A percentile compares a stretch with the other conserved stretches of the same genome.
Evolutionary conservation across 2,329 filamentous ascomycete genomes (phyloP).

Genomic region (Tolypocladium ovalisporum): DNA sequence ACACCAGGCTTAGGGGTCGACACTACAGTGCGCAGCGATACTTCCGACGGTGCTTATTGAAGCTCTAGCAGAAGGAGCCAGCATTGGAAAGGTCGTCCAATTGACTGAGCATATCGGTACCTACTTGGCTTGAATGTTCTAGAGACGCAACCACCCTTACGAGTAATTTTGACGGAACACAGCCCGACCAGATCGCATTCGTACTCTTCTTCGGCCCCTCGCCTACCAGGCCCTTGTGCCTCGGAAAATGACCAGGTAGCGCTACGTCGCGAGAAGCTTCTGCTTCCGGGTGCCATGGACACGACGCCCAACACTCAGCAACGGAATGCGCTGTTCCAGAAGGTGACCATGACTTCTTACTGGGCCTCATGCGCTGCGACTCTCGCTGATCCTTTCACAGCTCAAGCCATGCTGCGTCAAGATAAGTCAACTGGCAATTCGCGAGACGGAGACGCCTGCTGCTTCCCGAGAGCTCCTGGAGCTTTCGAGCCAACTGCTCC

Average conservation of each 20-base stretch:
- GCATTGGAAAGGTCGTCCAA: background rate
- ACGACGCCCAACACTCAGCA: constrained; percentile 4
- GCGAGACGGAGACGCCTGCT: constrained; percentile 29
- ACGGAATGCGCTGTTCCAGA: constrained; percentile 25
- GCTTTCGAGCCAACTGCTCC: constrained; percentile 33
- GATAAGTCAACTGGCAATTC: constrained; percentile 46
- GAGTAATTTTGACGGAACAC: background rate
- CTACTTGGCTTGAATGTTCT: background rate
- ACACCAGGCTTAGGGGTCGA: background rate
- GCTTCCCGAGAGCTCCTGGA: constrained; percentile 32
- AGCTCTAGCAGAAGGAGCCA: background rate
- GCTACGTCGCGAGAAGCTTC: background rate
- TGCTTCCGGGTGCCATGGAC: constrained; percentile 8
- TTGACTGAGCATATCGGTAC: background rate
- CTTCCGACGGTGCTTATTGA: background rate
- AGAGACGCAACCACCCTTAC: background rate
- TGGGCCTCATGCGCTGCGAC: too few species aligned
- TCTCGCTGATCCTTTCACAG: constrained; percentile 22
- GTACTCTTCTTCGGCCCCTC: background rate
- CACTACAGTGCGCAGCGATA: background rate
- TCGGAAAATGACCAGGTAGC: background rate
- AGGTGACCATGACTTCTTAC: constrained; percentile 13
- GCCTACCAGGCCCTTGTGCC: background rate
- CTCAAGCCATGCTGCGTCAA: constrained; percentile 52
- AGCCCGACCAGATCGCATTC: background rate